These are phyloP conservation scores for Sphagnum contortum DNA, from an alignment of 225 moss, liverwort and hornwort genomes.

Conservation along the genomic window DNA sequence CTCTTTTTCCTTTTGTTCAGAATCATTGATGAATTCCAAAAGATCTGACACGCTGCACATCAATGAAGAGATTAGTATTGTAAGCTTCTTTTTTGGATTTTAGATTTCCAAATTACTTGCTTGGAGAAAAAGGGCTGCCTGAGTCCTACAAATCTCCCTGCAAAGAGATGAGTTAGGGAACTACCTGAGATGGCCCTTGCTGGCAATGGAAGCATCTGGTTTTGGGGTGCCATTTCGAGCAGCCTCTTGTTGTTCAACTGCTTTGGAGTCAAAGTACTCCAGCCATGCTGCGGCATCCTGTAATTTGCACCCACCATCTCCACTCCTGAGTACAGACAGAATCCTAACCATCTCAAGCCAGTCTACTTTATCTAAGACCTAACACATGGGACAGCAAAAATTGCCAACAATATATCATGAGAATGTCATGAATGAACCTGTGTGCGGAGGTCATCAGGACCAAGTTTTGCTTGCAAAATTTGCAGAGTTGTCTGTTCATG, in stretches of 20 bases:
- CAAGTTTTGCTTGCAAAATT: constrained; percentile 61
- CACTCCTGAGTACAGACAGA: too few species aligned
- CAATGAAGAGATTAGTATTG: too few species aligned
- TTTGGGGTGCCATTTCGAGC: constrained; percentile 67
- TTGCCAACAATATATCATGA: too few species aligned
- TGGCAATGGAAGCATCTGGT: constrained; percentile 63
- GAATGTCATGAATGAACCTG: constrained; percentile 19
- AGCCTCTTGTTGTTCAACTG: constrained; percentile 64
- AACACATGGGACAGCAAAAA: too few species aligned
- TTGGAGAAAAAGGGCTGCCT: too few species aligned
- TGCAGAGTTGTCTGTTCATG: constrained; percentile 63
- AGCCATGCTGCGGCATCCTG: constrained; percentile 66
- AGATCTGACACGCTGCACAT: constrained; percentile 53
- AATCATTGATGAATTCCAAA: constrained; percentile 60
- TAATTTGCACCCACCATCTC: too few species aligned
- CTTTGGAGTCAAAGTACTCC: constrained; percentile 66
- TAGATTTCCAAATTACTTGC: too few species aligned
- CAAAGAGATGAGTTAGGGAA: too few species aligned
- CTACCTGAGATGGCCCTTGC: constrained; percentile 62
- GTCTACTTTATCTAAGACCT: too few species aligned
- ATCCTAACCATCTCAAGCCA: too few species aligned
- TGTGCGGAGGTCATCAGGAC: constrained; percentile 58
- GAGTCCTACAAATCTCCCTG: too few species aligned
- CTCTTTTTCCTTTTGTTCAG: constrained; percentile 54
- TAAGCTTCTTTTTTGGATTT: too few species aligned